These are phyloP conservation scores for Anethum foeniculum DNA, from an alignment of 140 eudicot genomes.

Conservation along the genomic window DNA sequence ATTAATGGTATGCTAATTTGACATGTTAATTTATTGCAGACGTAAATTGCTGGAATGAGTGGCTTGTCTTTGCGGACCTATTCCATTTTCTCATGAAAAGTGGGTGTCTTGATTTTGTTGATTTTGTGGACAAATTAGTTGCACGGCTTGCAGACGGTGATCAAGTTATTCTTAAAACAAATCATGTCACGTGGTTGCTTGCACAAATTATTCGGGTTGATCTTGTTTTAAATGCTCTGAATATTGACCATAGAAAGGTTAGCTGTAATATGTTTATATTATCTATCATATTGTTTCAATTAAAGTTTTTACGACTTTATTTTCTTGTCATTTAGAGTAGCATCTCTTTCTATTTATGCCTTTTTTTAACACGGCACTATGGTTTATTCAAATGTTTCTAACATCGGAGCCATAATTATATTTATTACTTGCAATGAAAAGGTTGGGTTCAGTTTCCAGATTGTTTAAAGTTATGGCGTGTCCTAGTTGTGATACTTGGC, in stretches of 20 bases:
- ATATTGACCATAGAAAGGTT: constrained; percentile 81
- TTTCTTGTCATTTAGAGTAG: neutral
- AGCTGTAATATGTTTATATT: constrained; percentile 10
- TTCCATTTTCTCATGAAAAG: constrained; percentile 82
- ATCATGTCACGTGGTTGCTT: constrained; percentile 92
- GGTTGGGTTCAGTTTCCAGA: neutral
- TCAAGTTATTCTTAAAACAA: constrained; percentile 75
- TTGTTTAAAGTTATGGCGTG: neutral
- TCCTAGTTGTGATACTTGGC: neutral
- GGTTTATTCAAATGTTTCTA: neutral
- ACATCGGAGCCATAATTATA: neutral
- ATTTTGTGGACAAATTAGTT: constrained; percentile 93
- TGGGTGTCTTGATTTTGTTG: constrained; percentile 95
- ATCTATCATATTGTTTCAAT: neutral
- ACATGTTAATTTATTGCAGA: constrained; percentile 37
- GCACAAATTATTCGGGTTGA: constrained; percentile 91
- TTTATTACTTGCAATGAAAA: neutral
- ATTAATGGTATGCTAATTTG: neutral
- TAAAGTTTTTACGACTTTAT: neutral
- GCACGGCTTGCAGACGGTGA: constrained; percentile 78
- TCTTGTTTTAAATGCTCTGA: constrained; percentile 86
- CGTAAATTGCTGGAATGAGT: constrained; percentile 86
- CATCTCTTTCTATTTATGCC: neutral
- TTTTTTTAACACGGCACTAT: neutral
- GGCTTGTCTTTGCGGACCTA: constrained; percentile 83